Evolutionary conservation across 2,329 filamentous ascomycete species (phyloP), one percentile per base, ranked within the genome.

Genomic region (Apiospora pterosperma): DNA sequence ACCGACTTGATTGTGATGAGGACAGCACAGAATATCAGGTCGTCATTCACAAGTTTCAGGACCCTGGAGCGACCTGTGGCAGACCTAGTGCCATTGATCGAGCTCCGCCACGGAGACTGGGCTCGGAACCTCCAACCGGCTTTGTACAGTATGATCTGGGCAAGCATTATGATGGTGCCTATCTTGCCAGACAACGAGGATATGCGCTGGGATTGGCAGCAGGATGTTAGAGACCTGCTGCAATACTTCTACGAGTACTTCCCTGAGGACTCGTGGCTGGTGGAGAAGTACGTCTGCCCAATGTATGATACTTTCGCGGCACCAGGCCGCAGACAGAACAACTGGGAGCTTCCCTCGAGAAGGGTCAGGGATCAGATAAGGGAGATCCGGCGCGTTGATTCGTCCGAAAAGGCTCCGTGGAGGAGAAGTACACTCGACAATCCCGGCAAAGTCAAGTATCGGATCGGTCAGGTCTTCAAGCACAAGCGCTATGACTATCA

Each of bases 401-500:
- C 68, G 8, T 67, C 67, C 11, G 63, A 62, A 11, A 69, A 75
- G 23, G 68, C 80, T 25, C 69, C 74, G 65, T 79, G 84, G 42
- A 31, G 72, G 71, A 67, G 76, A 70, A 70, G 75, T 76, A 75
- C 72, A 59, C 69, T 72, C n/a, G 62, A 62, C 39, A 60, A 62
- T 7, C 67, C 69, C 11, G 59, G 71, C 48, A 63, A 69, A 5
- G 86, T 93, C 61, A 84, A 79, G 66, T 95, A 88, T 75, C 86
- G 83, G 61, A 85, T 97, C 60, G 96, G 96, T 0, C 91, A 96
- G 71, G 85, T 97, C 7, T 97, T 98, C 74, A 85, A 84, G 59
- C 96, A 99, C 77, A 88, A 84, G 67, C 86, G 93, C 58, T 97
- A 96, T 75, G 81, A 85, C 23, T 97, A 95, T 75, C 81, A 89